Conservation (phyloP, 768 basidiomycete genomes). For the Podaxis mareebaensis region DNA sequence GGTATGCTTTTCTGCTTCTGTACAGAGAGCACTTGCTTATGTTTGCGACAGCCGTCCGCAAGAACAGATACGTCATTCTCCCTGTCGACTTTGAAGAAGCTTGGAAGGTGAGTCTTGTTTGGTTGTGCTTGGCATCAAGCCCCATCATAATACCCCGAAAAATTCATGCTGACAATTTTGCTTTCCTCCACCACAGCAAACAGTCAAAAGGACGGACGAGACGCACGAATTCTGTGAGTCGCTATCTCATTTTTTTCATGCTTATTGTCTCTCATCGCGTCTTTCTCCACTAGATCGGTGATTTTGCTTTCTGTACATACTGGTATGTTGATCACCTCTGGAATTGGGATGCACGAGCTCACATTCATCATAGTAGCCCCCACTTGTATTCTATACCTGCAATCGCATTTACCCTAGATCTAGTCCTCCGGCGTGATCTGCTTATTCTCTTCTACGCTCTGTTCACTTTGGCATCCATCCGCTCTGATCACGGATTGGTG, state of each 20-base stretch:
- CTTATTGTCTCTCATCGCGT: conserved; percentile 18
- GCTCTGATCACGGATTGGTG: conserved; percentile 62
- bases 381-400: conserved; percentile 23
- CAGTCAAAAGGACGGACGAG: conserved; percentile 94
- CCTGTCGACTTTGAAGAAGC: conserved; percentile 99
- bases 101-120: conserved; percentile 90
- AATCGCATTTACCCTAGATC: conserved; percentile 22
- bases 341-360: not conserved
- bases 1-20: conserved; percentile 43
- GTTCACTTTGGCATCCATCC: conserved; percentile 87
- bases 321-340: conserved; percentile 24
- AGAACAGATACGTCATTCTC: conserved; percentile 96
- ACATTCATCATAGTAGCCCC: conserved; percentile 6
- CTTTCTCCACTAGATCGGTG: conserved; percentile 36
- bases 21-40: not conserved
- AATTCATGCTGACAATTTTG: conserved; percentile 31
- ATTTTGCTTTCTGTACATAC: conserved; percentile 22
- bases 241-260: not conserved
- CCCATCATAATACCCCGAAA: conserved; percentile 20
- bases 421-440: conserved; percentile 3
- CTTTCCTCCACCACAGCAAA: conserved; percentile 65
- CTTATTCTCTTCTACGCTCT: conserved; percentile 42
- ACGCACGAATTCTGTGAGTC: conserved; percentile 94
- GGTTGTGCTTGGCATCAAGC: conserved; percentile 41
- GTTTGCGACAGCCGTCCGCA: conserved; percentile 74